Evolutionary conservation across 1,139 yeast genomes (phyloP).

Genomic region (Blastobotrys arbuscula): DNA sequence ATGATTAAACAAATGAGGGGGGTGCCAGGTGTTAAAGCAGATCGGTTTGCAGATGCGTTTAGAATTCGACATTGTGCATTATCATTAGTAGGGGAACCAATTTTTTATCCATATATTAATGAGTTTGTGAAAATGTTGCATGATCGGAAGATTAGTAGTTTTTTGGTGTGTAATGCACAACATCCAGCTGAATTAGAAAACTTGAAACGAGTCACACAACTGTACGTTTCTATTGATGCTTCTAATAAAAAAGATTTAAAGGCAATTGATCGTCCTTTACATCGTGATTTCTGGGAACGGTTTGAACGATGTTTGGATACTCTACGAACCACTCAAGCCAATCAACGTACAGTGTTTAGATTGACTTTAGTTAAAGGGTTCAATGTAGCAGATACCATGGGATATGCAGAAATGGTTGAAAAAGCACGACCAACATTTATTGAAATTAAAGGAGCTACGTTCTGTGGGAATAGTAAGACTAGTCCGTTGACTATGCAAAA

Average conservation of each 20-base stretch:
- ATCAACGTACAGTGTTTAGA: conserved; percentile 88
- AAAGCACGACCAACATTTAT: conserved; percentile 81
- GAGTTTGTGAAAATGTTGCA: conserved; percentile 78
- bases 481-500: conserved; percentile 93
- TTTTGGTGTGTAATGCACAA: conserved; percentile 91
- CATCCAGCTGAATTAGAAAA: conserved; percentile 78
- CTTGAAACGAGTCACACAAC: conserved; percentile 74
- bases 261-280: conserved; percentile 81
- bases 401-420: conserved; percentile 87
- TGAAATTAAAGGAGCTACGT: conserved; percentile 92
- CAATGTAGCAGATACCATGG: conserved; percentile 72
- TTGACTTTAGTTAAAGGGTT: conserved; percentile 88
- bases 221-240: conserved; percentile 90
- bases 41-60: conserved; percentile 86
- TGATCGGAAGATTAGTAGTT: conserved; percentile 70
- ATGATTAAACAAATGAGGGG: conserved; percentile 94
- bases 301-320: conserved; percentile 75
- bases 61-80: conserved; percentile 85
- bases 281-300: conserved; percentile 91
- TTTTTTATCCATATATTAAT: conserved; percentile 85
- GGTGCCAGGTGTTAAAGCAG: conserved; percentile 89
- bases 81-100: conserved; percentile 91
- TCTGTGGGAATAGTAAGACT: conserved; percentile 80
- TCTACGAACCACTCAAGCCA: conserved; percentile 58
- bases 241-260: conserved; percentile 75